Evolutionary conservation across 2,329 filamentous ascomycete genomes (phyloP), one percentile per base, ranked within the genome.

Genomic region (Penicillium sp.): DNA sequence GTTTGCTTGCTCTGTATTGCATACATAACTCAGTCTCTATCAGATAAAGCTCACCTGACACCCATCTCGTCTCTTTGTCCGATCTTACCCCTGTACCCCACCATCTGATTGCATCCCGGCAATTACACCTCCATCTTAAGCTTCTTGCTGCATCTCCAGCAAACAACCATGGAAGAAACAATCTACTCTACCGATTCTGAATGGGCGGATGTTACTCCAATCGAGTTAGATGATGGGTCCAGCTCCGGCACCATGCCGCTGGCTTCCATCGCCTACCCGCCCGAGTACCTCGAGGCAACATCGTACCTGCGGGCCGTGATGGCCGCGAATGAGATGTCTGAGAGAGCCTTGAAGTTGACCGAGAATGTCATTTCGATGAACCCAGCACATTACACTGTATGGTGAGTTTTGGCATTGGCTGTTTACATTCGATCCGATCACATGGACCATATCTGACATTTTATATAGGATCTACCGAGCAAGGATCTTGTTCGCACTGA

Each of bases 321-420:
- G 92, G 87, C 88, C 12, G 78, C 77, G 40, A 87, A 95, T 66
- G 93, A 99, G 71, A 80, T 86, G 75, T 90, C 87, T 19, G 80
- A 85, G 18, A 81, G 93, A 40, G 87, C 84, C 30, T 79, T 99
- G 36, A 80, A 77, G 28, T 81, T 99, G 54, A 99, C 93, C 4
- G 86, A 90, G 66, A 84, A 92, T 70, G 84, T 99, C 65, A 97
- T 99, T 66, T 77, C 78, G 52, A 84, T 96, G 80, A 99, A 99
- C 71, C 88, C 93, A 13, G 91, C 93, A 0, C 93, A 99, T 75
- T 99, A 99, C 75, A 99, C 93, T 13, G 92, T 97, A 54, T 99
- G 93, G 93, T 81, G 65, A 55, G 73, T 64, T 30, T 30, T 30
- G 34, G n/a, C 9, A 45, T 10, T 36, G n/a, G 11, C 8, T 41